Evolutionary conservation across 768 basidiomycete species (phyloP).

Genomic region (Suillus subalutaceus): DNA sequence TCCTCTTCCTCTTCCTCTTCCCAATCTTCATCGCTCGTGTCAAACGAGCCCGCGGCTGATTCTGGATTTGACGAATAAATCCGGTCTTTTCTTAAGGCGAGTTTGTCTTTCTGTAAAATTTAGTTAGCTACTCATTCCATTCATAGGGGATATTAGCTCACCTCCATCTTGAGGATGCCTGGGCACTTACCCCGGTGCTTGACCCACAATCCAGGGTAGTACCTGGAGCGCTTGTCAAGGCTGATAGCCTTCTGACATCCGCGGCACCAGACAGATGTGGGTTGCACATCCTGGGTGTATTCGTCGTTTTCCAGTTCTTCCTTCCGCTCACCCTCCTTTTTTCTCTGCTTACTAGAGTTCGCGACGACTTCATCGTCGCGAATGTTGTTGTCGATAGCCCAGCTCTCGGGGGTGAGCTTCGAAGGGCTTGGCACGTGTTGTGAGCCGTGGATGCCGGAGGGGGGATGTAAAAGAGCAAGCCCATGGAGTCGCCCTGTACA

Average conservation of each 20-base stretch:
- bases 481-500: conserved; percentile 18
- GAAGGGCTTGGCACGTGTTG: too few relatives aligned
- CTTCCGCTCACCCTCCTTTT: conserved; percentile 31
- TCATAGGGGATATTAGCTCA: conserved; percentile 17
- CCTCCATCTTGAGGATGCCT: conserved; percentile 26
- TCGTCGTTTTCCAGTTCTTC: conserved; percentile 32
- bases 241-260: conserved; percentile 34
- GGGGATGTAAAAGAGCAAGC: not conserved
- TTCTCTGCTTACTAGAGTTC: conserved; percentile 29
- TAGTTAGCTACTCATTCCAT: conserved; percentile 16
- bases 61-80: not conserved
- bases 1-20: not conserved
- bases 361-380: not conserved
- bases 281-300: conserved; percentile 25
- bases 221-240: conserved; percentile 35
- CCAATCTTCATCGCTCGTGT: conserved; percentile 8
- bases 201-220: conserved; percentile 39
- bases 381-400: not conserved
- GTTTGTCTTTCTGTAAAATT: conserved; percentile 19
- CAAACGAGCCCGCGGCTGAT: conserved; percentile 4
- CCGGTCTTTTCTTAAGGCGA: not conserved
- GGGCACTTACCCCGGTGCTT: conserved; percentile 36
- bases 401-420: too few relatives aligned
- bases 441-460: not conserved
- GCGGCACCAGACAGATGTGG: conserved; percentile 31